Percentiles rank a stretch among this genome's conserved stretches.
These are phyloP conservation scores for Nepenthes gracilis DNA, from an alignment of 148 eudicot genomes.

Conservation along the genomic window DNA sequence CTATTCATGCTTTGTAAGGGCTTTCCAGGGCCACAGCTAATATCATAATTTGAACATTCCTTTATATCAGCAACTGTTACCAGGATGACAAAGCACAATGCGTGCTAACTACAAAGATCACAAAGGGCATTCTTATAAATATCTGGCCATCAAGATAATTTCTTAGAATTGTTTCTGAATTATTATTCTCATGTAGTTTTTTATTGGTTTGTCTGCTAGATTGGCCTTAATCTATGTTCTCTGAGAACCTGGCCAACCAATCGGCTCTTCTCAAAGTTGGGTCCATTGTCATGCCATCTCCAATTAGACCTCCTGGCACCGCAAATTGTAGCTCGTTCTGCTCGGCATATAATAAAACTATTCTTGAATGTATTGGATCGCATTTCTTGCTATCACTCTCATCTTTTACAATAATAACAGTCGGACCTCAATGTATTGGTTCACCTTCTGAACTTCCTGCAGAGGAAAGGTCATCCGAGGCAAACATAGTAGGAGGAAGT, in stretches of 20 bases:
- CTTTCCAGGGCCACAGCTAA: too few species aligned
- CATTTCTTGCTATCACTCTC: constrained; percentile 78
- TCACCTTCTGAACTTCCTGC: constrained; percentile 87
- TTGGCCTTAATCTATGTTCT: constrained; percentile 48
- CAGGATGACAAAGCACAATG: too few species aligned
- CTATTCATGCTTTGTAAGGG: too few species aligned
- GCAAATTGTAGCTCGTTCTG: constrained; percentile 91
- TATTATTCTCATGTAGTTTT: too few species aligned
- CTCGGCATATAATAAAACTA: constrained; percentile 86
- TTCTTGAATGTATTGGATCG: constrained; percentile 91
- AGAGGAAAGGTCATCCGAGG: background rate
- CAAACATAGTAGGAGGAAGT: too few species aligned
- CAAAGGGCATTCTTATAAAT: too few species aligned
- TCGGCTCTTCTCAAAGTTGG: constrained; percentile 95
- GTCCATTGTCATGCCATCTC: constrained; percentile 98
- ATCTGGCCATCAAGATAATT: too few species aligned
- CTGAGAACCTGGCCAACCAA: constrained; percentile 96
- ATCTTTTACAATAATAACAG: constrained; percentile 89
- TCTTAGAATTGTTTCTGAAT: too few species aligned
- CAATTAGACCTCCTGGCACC: constrained; percentile 96
- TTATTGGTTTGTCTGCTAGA: too few species aligned
- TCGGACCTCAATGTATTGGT: constrained; percentile 85
- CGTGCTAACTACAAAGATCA: too few species aligned
- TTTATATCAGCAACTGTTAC: too few species aligned
- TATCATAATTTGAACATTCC: too few species aligned